Percentiles rank a stretch among this genome's conserved stretches.
phyloP scores from a whole-genome alignment of 2,329 filamentous ascomycete genomes.

The Metarhizium brunneum region DNA sequence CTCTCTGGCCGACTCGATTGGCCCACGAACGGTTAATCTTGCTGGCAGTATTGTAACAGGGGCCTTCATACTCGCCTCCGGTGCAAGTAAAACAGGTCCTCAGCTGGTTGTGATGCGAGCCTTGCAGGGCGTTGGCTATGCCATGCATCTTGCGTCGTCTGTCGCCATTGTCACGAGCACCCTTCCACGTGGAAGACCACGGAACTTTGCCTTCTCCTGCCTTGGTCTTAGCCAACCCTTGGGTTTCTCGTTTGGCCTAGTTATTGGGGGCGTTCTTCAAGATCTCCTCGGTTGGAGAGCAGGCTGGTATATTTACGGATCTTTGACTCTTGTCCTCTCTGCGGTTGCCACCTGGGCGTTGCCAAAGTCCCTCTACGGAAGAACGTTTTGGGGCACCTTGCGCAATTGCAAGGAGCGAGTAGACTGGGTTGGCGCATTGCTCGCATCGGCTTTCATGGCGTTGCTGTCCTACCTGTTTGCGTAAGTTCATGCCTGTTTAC shows the following conservation, averaged over 20 bases:
- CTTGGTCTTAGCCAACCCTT: conserved; percentile 36
- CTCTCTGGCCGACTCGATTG: conserved; percentile 27
- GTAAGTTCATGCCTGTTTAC: conserved; percentile 21
- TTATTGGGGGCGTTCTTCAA: conserved; percentile 38
- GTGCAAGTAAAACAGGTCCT: conserved; percentile 16
- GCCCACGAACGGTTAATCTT: conserved; percentile 22
- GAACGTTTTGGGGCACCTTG: conserved; percentile 14
- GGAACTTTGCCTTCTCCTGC: conserved; percentile 33
- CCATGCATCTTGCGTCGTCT: conserved; percentile 25
- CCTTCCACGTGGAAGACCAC: conserved; percentile 20
- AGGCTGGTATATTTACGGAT: conserved; percentile 33
- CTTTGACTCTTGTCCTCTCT: conserved; percentile 25
- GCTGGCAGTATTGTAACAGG: conserved; percentile 22
- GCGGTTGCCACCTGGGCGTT: conserved; percentile 25
- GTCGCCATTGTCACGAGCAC: conserved; percentile 24
- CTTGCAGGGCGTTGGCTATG: conserved; percentile 27
- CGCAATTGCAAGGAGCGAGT: conserved; percentile 27
- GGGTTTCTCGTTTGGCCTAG: conserved; percentile 40
- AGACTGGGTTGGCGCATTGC: conserved; percentile 43
- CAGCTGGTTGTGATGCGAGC: conserved; percentile 29
- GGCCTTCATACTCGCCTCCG: conserved; percentile 21
- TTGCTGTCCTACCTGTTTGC: conserved; percentile 45
- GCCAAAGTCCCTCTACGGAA: conserved; percentile 18
- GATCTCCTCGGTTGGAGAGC: conserved; percentile 38
- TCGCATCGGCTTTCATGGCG: conserved; percentile 36